A percentile compares a stretch with the other conserved stretches of the same genome.
Conservation (phyloP, 495 filamentous ascomycete genomes). For the Penicillium flavigenum region DNA sequence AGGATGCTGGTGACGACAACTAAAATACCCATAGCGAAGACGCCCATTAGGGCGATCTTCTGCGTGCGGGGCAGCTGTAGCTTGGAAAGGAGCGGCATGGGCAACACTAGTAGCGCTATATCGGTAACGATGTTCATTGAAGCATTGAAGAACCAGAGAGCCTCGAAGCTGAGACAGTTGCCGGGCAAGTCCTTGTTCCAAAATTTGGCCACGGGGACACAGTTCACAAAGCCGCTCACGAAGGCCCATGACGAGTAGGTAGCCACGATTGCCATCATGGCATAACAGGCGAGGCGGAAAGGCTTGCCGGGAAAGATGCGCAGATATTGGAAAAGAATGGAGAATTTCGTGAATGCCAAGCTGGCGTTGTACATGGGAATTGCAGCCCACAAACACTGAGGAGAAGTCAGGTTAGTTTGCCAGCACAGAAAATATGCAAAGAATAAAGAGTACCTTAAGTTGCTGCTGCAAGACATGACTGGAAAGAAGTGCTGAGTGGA, state of each 20-base stretch:
- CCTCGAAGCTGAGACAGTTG: constrained; percentile 50
- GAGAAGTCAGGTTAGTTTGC: not conserved
- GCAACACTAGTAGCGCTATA: constrained; percentile 53
- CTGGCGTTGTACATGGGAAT: constrained; percentile 47
- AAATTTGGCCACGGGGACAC: constrained; percentile 51
- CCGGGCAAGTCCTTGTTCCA: constrained; percentile 53
- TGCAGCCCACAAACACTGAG: constrained; percentile 38
- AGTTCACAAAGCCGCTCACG: constrained; percentile 50
- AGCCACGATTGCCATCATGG: constrained; percentile 37
- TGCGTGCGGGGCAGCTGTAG: constrained; percentile 51
- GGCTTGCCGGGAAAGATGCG: constrained; percentile 42
- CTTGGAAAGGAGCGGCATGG: constrained; percentile 54
- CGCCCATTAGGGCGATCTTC: constrained; percentile 50
- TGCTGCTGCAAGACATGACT: constrained; percentile 26
- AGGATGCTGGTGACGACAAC: constrained; percentile 39
- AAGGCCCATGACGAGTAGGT: constrained; percentile 41
- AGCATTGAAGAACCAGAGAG: constrained; percentile 53
- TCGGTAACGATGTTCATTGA: constrained; percentile 56
- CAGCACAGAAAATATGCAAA: not conserved
- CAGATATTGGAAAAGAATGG: constrained; percentile 51
- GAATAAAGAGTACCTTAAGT: constrained; percentile 29
- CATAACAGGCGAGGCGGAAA: constrained; percentile 36
- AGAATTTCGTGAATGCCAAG: constrained; percentile 44
- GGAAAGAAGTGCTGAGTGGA: constrained; percentile 24
- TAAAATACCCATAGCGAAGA: constrained; percentile 58